phyloP scores from a whole-genome alignment of 441 rosid genomes.

The Rhodomyrtus psidioides region DNA sequence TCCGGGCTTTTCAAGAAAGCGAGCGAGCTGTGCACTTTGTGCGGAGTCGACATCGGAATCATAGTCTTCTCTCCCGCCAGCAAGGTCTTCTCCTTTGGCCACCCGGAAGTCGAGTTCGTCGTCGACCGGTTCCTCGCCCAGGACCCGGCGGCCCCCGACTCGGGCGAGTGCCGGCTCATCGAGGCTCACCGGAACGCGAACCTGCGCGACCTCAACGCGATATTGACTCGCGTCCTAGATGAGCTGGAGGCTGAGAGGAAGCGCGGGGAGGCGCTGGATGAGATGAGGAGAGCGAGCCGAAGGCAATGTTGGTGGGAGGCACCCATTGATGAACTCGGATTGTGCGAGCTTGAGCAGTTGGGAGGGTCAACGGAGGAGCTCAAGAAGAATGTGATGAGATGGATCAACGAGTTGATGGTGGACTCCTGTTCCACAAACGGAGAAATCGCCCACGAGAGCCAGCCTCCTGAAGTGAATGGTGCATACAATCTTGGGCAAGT shows the following conservation, averaged over 20 bases:
- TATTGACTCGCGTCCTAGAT: background rate
- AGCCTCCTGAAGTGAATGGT: background rate
- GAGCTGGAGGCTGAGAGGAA: conserved; percentile 5
- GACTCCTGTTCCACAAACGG: background rate
- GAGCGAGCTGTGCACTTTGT: background rate
- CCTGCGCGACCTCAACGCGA: background rate
- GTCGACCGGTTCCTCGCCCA: background rate
- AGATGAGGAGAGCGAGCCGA: background rate
- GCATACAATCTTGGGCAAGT: background rate
- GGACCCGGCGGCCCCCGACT: background rate
- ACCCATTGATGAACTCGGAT: background rate
- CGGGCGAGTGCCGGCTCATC: background rate
- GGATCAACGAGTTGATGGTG: conserved; percentile 3
- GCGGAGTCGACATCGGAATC: background rate
- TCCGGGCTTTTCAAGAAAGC: conserved; percentile 6
- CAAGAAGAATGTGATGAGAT: background rate
- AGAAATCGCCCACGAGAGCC: background rate
- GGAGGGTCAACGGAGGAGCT: conserved; percentile 1
- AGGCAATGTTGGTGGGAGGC: conserved; percentile 3
- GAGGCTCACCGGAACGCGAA: background rate
- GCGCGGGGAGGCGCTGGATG: conserved; percentile 7
- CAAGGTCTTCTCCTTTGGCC: conserved; percentile 2
- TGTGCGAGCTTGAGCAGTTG: conserved; percentile 2
- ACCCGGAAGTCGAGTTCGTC: background rate
- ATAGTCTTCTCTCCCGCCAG: conserved; percentile 1